Evolutionary conservation across 306 rosid species (phyloP).

Genomic region (Clitoria ternatea): DNA sequence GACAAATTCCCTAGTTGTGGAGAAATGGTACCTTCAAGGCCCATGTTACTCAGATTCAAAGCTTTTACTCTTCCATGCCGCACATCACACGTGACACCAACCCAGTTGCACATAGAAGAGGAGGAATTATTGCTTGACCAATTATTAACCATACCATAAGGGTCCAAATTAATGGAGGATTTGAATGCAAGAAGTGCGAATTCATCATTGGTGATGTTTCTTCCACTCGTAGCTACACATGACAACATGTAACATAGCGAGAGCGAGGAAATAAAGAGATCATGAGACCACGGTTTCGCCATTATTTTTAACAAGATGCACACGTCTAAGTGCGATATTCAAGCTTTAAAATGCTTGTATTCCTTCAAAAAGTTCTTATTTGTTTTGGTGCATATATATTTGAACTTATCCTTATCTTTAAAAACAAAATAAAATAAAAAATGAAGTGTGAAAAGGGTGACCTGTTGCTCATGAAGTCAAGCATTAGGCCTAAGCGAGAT

Average conservation of each 20-base stretch:
- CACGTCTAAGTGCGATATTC: no score
- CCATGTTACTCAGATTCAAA: not conserved
- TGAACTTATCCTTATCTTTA: no score
- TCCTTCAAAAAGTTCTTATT: no score
- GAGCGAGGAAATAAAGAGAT: not conserved
- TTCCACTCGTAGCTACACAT: not conserved
- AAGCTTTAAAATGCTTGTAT: no score
- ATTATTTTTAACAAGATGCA: not conserved
- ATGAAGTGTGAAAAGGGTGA: no score
- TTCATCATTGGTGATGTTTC: not conserved
- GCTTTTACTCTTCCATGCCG: not conserved
- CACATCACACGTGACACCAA: not conserved
- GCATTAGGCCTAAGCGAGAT: no score
- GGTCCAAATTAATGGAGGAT: constrained; percentile 8
- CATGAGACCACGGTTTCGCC: not conserved
- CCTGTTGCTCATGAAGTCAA: no score
- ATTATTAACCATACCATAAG: not conserved
- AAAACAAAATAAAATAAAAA: no score
- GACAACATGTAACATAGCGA: not conserved
- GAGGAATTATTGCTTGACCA: constrained; percentile 18
- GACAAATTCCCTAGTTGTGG: constrained; percentile 20
- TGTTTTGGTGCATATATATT: no score
- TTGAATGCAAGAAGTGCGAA: constrained; percentile 17
- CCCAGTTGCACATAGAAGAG: not conserved
- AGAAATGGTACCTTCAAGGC: not conserved